Evolutionary conservation across 208 protist species (phyloP), one percentile per base, ranked within the genome.

Genomic region (Trypanosoma conorhini): DNA sequence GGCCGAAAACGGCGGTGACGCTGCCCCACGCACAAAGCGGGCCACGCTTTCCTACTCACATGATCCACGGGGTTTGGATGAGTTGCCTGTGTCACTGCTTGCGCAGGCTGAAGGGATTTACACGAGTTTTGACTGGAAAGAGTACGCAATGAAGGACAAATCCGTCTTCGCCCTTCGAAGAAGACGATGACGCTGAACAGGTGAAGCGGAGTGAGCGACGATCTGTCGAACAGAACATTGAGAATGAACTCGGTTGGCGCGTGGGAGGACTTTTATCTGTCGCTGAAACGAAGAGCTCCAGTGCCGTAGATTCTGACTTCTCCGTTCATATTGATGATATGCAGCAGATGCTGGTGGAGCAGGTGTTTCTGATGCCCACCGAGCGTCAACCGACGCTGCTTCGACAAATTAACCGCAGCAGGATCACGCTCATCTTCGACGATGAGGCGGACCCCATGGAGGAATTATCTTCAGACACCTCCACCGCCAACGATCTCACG

Each of bases 261-360:
- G 86, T 89, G 44, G 74, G 82, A 54, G 72, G 74, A 58, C 72
- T 94, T 33, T 81, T 96, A 51, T 90, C 87, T 5, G 62, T 90
- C 31, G 73, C 82, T 38, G 61, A 72, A 9, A 63, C 60, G n/a
- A 67, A 80, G 56, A 22, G 50, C 28, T 77, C 80, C n/a, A 88
- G 80, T 79, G 70, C 77, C 13, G 84, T 84, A 10, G 91, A 96
- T 75, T 82, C 76, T 65, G 91, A 96, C 79, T 89, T 94, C 68
- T 82, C 88, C 22, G 85, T 73, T 26, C 79, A 92, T 26, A 51
- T 87, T 8, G 76, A 83, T 55, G 84, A 92, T 51, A 76, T 94
- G 38, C 86, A 94, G 70, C 76, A 86, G 30, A 87, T 94, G 76
- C 86, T 96, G 62, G 88, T 96, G 12, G 87, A 94, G 67, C 88